Evolutionary conservation across 2,329 filamentous ascomycete species (phyloP).

Genomic region (Cercospora sp.): DNA sequence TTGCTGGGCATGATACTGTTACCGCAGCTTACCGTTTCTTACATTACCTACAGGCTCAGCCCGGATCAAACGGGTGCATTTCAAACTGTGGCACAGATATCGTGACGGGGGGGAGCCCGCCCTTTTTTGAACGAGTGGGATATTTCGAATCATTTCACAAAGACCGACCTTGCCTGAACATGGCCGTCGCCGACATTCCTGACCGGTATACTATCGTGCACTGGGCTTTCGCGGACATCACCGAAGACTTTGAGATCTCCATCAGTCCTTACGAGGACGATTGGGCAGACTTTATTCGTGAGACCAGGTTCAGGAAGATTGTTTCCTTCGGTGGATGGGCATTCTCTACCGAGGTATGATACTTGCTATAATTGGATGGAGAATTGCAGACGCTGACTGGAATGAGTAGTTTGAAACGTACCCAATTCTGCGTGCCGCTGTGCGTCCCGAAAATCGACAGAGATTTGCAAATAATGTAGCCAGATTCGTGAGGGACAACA

Average conservation of each 20-base stretch:
- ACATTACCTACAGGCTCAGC: too few relatives aligned
- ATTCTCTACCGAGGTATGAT: slow-evolving; percentile 43
- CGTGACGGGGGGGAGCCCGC: too few relatives aligned
- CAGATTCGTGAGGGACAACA: too few relatives aligned
- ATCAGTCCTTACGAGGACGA: slow-evolving; percentile 22
- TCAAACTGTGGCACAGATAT: slow-evolving; percentile 46
- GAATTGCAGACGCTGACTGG: too few relatives aligned
- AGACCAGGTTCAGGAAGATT: slow-evolving; percentile 42
- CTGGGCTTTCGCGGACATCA: slow-evolving; percentile 73
- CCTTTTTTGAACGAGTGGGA: slow-evolving; percentile 31
- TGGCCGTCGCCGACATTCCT: slow-evolving; percentile 62
- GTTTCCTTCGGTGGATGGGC: slow-evolving; percentile 51
- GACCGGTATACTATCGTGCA: slow-evolving; percentile 85
- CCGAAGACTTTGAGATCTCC: neutral
- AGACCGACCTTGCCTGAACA: slow-evolving; percentile 36
- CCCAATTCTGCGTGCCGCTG: too few relatives aligned
- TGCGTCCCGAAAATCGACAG: too few relatives aligned
- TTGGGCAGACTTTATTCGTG: slow-evolving; percentile 39
- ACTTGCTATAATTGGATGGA: too few relatives aligned
- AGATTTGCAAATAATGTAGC: too few relatives aligned
- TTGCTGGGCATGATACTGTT: too few relatives aligned
- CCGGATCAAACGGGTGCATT: slow-evolving; percentile 43
- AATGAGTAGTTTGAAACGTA: too few relatives aligned
- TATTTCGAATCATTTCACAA: slow-evolving; percentile 41
- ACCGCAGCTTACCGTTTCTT: too few relatives aligned